Percentiles rank a stretch among this genome's conserved stretches.
phyloP scores from a whole-genome alignment of 805 yeast species.

The Saccharomyces kudriavzevii region DNA sequence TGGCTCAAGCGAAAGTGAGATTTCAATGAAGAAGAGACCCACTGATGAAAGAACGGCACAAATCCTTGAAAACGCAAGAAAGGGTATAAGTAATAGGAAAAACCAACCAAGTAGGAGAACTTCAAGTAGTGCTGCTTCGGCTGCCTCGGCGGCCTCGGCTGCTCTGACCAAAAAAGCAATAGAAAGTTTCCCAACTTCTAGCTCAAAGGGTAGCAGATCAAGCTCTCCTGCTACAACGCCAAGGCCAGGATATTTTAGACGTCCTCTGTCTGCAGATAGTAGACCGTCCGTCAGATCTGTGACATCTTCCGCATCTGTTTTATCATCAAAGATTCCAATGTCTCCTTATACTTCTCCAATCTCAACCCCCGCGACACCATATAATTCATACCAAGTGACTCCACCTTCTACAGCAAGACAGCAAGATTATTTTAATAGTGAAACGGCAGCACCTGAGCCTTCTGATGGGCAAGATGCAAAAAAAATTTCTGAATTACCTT shows the following conservation, averaged over 20 bases:
- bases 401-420: not conserved
- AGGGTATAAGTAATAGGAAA: slow-evolving; percentile 17
- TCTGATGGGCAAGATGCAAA: not conserved
- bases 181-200: slow-evolving; percentile 1
- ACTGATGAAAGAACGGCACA: slow-evolving; percentile 28
- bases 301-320: not conserved
- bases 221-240: slow-evolving; percentile 5
- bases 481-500: slow-evolving; percentile 19
- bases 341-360: slow-evolving; percentile 3
- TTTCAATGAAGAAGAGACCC: slow-evolving; percentile 8
- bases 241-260: slow-evolving; percentile 1
- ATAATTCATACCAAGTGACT: not conserved
- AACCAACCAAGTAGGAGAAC: slow-evolving; percentile 8
- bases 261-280: slow-evolving; percentile 4
- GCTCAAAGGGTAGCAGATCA: slow-evolving; percentile 13
- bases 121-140: slow-evolving; percentile 17
- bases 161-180: slow-evolving; percentile 15
- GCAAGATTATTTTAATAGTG: not conserved
- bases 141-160: slow-evolving; percentile 22
- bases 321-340: not conserved
- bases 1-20: not conserved
- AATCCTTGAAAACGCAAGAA: slow-evolving; percentile 26
- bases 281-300: not conserved
- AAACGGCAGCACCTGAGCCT: not conserved
- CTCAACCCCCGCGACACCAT: slow-evolving; percentile 7